Evolutionary conservation across 805 yeast genomes (phyloP).

Genomic region (Ogataea saltuana): DNA sequence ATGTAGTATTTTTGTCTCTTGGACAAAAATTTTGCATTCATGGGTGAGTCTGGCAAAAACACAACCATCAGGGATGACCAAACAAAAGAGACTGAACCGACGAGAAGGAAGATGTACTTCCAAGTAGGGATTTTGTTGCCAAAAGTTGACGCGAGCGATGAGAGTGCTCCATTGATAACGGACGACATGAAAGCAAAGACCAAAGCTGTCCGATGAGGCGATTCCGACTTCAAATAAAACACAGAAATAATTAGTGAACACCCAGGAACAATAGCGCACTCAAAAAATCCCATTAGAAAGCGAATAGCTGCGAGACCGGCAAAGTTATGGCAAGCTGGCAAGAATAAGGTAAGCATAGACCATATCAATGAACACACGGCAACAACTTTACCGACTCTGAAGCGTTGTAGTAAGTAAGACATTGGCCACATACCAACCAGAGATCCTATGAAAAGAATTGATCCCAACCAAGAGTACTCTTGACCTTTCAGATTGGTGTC

Average conservation of each 20-base stretch:
- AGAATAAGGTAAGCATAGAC: slow-evolving; percentile 45
- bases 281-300: slow-evolving; percentile 51
- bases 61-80: slow-evolving; percentile 35
- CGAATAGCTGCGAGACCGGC: slow-evolving; percentile 46
- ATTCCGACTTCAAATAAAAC: slow-evolving; percentile 51
- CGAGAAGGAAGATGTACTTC: slow-evolving; percentile 52
- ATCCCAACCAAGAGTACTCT: slow-evolving; percentile 50
- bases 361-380: slow-evolving; percentile 39
- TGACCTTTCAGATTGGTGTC: slow-evolving; percentile 48
- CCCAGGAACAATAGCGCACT: slow-evolving; percentile 55
- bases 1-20: slow-evolving; percentile 50
- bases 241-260: slow-evolving; percentile 52
- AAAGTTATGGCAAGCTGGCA: slow-evolving; percentile 43
- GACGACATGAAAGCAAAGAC: slow-evolving; percentile 47
- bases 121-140: slow-evolving; percentile 39
- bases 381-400: slow-evolving; percentile 42
- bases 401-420: slow-evolving; percentile 42
- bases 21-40: slow-evolving; percentile 45
- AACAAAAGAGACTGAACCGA: slow-evolving; percentile 52
- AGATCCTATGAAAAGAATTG: slow-evolving; percentile 52
- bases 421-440: slow-evolving; percentile 45
- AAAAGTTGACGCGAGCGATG: slow-evolving; percentile 34
- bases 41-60: slow-evolving; percentile 54
- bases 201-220: slow-evolving; percentile 42
- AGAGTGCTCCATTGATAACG: slow-evolving; percentile 26